phyloP scores from a whole-genome alignment of 2,329 filamentous ascomycete genomes.

The Paracoccidioides lutzii region DNA sequence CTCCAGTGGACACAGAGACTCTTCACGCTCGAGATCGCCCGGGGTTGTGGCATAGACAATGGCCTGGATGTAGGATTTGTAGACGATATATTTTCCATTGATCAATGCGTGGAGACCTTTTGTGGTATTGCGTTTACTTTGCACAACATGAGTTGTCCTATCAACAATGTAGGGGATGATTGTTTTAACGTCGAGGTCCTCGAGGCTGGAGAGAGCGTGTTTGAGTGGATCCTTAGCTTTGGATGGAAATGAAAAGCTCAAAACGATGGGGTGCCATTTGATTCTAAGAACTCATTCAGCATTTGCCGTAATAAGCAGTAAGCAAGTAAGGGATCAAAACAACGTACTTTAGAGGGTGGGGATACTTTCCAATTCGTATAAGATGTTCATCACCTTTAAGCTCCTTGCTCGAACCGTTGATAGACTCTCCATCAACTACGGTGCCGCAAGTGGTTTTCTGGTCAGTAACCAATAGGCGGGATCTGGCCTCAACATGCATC shows the following conservation, averaged over 20 bases:
- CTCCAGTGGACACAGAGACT: conserved; percentile 51
- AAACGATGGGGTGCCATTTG: conserved; percentile 65
- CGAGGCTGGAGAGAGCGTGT: conserved; percentile 52
- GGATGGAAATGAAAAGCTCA: conserved; percentile 65
- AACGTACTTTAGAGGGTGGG: conserved; percentile 36
- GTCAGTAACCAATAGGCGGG: conserved; percentile 62
- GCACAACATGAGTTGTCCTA: conserved; percentile 74
- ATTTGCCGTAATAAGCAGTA: background rate
- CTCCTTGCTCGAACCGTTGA: conserved; percentile 44
- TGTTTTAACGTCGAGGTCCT: conserved; percentile 81
- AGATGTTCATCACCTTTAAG: conserved; percentile 39
- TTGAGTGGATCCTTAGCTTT: conserved; percentile 51
- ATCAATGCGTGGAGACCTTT: conserved; percentile 79
- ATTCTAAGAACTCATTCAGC: conserved; percentile 43
- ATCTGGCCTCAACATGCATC: conserved; percentile 52
- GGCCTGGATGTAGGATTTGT: conserved; percentile 58
- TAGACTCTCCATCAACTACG: conserved; percentile 56
- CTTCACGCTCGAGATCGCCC: conserved; percentile 38
- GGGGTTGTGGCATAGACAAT: conserved; percentile 49
- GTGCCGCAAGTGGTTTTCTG: conserved; percentile 77
- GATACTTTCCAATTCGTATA: conserved; percentile 60
- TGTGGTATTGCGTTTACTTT: conserved; percentile 78
- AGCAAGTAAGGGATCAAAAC: too few species aligned
- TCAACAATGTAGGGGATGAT: conserved; percentile 55
- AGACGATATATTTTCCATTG: conserved; percentile 66